Evolutionary conservation across 108 stramenopile species (phyloP).

Genomic region (Cylindrotheca fusiformis): DNA sequence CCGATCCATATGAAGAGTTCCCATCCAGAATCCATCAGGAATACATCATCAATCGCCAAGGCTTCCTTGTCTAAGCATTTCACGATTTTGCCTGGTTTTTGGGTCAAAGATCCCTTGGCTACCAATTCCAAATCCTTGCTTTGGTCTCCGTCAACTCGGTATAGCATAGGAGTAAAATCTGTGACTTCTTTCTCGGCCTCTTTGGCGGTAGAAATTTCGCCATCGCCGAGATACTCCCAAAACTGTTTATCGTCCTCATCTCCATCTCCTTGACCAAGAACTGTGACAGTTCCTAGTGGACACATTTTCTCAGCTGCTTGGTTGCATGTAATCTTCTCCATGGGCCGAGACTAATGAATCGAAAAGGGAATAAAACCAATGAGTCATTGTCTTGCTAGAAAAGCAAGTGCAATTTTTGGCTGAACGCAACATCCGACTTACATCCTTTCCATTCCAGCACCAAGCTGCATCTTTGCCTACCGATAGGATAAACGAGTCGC

Average conservation of each 20-base stretch:
- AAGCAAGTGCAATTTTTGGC: neutral
- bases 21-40: slow-evolving; percentile 70
- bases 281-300: slow-evolving; percentile 33
- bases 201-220: slow-evolving; percentile 8
- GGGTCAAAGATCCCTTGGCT: slow-evolving; percentile 17
- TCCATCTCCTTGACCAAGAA: slow-evolving; percentile 41
- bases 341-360: slow-evolving; percentile 12
- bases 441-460: slow-evolving; percentile 70
- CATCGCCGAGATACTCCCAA: slow-evolving; percentile 79
- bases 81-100: neutral
- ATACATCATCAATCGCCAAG: slow-evolving; percentile 61
- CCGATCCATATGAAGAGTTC: slow-evolving; percentile 84
- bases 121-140: slow-evolving; percentile 50
- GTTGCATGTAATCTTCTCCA: slow-evolving; percentile 17
- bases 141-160: slow-evolving; percentile 47
- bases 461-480: slow-evolving; percentile 66
- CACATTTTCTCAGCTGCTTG: slow-evolving; percentile 25
- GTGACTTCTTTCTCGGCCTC: slow-evolving; percentile 10
- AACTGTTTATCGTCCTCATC: slow-evolving; percentile 66
- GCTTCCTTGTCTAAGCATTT: slow-evolving; percentile 24
- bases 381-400: neutral
- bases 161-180: slow-evolving; percentile 39
- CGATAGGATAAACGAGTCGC: slow-evolving; percentile 90
- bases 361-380: neutral
- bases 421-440: slow-evolving; percentile 37